A percentile compares a stretch with the other conserved stretches of the same genome.
phyloP scores from a whole-genome alignment of 306 rosid species.

The Ochetophila trinervis region DNA sequence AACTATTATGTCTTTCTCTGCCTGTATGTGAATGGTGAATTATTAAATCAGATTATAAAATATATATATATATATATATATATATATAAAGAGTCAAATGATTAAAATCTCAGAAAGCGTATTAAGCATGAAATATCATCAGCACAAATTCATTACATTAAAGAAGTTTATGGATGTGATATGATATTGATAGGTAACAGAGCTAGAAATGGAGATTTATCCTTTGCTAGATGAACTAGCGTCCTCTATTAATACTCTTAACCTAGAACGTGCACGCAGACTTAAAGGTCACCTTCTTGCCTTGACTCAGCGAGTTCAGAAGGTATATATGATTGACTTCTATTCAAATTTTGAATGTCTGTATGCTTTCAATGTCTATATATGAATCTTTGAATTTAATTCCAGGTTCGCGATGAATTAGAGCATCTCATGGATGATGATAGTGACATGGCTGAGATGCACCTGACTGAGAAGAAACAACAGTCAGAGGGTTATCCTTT shows the following conservation, averaged over 20 bases:
- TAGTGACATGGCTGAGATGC: constrained; percentile 55
- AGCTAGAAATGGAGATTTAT: constrained; percentile 71
- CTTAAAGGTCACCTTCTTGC: constrained; percentile 94
- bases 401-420: constrained; percentile 52
- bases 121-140: constrained; percentile 15
- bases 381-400: constrained; percentile 22
- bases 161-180: constrained; percentile 29
- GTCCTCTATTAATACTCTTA: constrained; percentile 69
- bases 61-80: no score
- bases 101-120: background rate
- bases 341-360: constrained; percentile 1
- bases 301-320: constrained; percentile 91
- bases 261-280: constrained; percentile 90
- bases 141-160: constrained; percentile 19
- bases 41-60: background rate
- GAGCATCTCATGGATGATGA: constrained; percentile 55
- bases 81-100: constrained; percentile 1
- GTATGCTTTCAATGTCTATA: constrained; percentile 12
- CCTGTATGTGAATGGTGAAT: background rate
- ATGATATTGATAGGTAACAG: constrained; percentile 52
- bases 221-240: constrained; percentile 88
- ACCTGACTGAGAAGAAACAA: constrained; percentile 47
- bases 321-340: constrained; percentile 41
- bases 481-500: constrained; percentile 37
- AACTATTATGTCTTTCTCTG: background rate